A percentile compares a stretch with the other conserved stretches of the same genome.
Evolutionary conservation across 1,139 yeast species (phyloP).

Genomic region (Yamadazyma oceani): DNA sequence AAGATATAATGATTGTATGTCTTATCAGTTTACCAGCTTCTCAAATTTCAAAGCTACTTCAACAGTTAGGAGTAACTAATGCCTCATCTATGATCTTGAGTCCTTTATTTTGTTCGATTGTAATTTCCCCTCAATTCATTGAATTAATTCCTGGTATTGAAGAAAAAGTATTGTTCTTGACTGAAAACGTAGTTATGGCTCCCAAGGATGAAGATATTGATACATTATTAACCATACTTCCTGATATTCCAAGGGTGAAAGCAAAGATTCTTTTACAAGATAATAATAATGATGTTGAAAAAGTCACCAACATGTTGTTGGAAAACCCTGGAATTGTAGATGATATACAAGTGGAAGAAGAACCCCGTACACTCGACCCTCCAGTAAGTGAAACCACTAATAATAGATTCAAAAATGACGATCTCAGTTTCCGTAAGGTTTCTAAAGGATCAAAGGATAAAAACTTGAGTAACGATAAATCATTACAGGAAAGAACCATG

Average conservation of each 20-base stretch:
- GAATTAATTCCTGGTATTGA: constrained; percentile 51
- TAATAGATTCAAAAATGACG: constrained; percentile 1
- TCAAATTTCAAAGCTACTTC: constrained; percentile 40
- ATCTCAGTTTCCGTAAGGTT: constrained; percentile 6
- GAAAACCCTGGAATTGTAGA: constrained; percentile 55
- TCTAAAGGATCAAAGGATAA: constrained; percentile 5
- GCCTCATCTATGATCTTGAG: constrained; percentile 40
- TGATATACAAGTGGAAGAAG: constrained; percentile 17
- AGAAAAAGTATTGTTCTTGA: constrained; percentile 44
- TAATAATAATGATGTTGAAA: constrained; percentile 57
- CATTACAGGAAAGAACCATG: constrained; percentile 55
- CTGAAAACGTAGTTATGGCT: constrained; percentile 13
- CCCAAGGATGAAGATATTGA: constrained; percentile 34
- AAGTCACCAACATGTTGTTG: constrained; percentile 56
- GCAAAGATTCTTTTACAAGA: constrained; percentile 47
- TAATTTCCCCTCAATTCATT: constrained; percentile 44
- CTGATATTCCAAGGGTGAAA: constrained; percentile 47
- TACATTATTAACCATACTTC: constrained; percentile 57
- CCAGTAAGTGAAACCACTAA: no score
- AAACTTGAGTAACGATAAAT: background rate
- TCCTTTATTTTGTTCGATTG: constrained; percentile 56
- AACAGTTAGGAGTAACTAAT: constrained; percentile 46
- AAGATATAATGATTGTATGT: constrained; percentile 52
- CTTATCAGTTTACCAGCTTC: constrained; percentile 49
- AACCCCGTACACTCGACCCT: constrained; percentile 6